phyloP scores from a whole-genome alignment of 2,329 filamentous ascomycete species.

The Sporothrix globosa region DNA sequence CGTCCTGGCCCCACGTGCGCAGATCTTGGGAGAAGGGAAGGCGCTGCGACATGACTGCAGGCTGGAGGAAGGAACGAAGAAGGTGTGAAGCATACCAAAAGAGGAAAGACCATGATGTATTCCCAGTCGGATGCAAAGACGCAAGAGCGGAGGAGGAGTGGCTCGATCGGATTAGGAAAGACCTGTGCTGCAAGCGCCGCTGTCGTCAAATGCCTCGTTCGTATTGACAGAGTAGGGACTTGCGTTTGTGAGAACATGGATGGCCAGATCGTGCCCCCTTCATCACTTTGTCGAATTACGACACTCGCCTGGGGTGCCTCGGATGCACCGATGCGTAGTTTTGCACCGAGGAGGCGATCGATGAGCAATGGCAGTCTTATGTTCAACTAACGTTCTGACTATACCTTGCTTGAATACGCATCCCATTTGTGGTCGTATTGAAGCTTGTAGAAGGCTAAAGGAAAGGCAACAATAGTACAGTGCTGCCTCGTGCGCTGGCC shows the following conservation, averaged over 20 bases:
- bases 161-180: slow-evolving; percentile 16
- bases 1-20: slow-evolving; percentile 21
- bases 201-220: neutral
- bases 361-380: no score
- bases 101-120: slow-evolving; percentile 7
- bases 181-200: neutral
- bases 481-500: neutral
- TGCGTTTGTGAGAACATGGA: neutral
- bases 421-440: neutral
- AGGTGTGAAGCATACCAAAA: neutral
- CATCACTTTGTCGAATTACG: neutral
- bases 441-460: neutral
- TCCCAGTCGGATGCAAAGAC: neutral
- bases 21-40: neutral
- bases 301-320: neutral
- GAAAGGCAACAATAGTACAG: neutral
- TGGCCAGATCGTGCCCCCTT: neutral
- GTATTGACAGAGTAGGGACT: neutral
- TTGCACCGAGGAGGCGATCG: neutral
- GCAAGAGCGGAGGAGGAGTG: neutral
- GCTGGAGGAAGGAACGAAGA: neutral
- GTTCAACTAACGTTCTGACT: neutral
- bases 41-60: neutral
- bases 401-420: neutral
- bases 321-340: neutral